phyloP scores from a whole-genome alignment of 805 yeast genomes.

The Starmerella kuoi region DNA sequence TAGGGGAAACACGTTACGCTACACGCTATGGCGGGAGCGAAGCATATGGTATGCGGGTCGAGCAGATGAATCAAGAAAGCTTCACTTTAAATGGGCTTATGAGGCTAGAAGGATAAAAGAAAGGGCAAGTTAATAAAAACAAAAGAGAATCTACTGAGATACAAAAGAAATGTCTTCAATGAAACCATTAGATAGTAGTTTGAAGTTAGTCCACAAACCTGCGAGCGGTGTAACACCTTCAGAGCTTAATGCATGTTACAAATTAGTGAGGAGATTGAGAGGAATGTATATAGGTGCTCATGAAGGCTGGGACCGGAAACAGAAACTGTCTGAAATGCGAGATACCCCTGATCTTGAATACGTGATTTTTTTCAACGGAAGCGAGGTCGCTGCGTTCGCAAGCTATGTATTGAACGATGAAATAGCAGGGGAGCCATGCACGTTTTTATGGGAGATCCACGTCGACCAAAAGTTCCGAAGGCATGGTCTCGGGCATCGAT shows the following conservation, averaged over 20 bases:
- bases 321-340: conserved; percentile 11
- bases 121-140: no score
- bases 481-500: conserved; percentile 11
- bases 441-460: conserved; percentile 19
- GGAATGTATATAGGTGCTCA: conserved; percentile 9
- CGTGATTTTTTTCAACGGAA: conserved; percentile 1
- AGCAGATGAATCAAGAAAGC: no score
- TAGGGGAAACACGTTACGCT: no score
- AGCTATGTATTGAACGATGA: conserved; percentile 9
- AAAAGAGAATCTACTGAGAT: no score
- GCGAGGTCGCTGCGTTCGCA: conserved; percentile 13
- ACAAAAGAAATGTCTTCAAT: background rate
- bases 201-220: conserved; percentile 1
- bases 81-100: no score
- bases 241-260: conserved; percentile 15
- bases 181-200: background rate
- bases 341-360: conserved; percentile 12
- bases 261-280: conserved; percentile 10
- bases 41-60: no score
- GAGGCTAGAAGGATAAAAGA: no score
- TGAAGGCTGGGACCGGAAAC: conserved; percentile 14
- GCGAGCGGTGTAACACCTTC: conserved; percentile 6
- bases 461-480: conserved; percentile 11
- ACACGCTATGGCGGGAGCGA: no score
- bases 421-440: background rate